Evolutionary conservation across 805 yeast genomes (phyloP), one percentile per base, ranked within the genome.

Genomic region (Brettanomyces bruxellensis): DNA sequence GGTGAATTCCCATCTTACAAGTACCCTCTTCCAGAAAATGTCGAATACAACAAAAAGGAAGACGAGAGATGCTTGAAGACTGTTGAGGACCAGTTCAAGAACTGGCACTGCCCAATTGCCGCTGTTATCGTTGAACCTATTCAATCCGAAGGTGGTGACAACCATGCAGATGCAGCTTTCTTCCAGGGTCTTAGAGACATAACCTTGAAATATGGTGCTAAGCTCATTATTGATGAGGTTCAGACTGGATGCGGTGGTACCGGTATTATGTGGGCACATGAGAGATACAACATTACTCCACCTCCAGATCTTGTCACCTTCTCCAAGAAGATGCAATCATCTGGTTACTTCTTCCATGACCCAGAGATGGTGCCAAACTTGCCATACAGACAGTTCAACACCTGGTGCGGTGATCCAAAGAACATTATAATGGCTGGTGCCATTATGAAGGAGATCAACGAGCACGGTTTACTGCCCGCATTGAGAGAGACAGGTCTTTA

Each of bases 401-500:
- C 95, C 49, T 86, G 95, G 95, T 84, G 91, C 69, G 95, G 95
- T 58, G 95, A 86, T 69, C 90, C 95, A 64, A 83, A 89, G 49
- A 79, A 82, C 68, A 75, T 84, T 63, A 70, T 86, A 57, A 72
- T 87, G 57, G 85, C 90, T 47, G 81, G 83, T 59, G 79, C 86
- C 53, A 83, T 86, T 60, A 78, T 78, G 57, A 63, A 74, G 53
- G 89, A 86, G 69, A 70, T 84, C 43, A 66, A 69, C 43, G 77
- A 78, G 55, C 66, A 84, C 61, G 75, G 79, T 55, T 74, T 86
- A 55, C 73, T 78, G 42, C 65, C 68, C 34, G 70, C 76, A 52
- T 76, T 83, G 46, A 68, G 67, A 8, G 69, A 71, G 58, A 84
- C 83, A 41, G 95, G 95, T 55, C 73, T 66, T 51, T 85, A 81